Evolutionary conservation across 495 filamentous ascomycete genomes (phyloP).

Genomic region (Aspergillus steynii): DNA sequence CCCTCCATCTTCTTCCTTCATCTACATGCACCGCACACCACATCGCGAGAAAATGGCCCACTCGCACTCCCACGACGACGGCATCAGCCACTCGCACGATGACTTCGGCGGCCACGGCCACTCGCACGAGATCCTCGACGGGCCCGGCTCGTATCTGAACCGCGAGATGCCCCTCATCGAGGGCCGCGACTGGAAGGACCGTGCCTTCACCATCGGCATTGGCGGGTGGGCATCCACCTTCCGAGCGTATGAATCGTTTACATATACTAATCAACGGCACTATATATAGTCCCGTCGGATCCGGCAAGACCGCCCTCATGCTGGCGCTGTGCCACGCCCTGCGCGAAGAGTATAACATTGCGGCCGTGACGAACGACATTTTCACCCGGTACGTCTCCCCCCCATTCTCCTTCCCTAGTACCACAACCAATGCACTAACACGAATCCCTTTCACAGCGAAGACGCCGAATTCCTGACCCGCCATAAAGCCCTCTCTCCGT

Average conservation of each 20-base stretch:
- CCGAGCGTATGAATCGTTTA: background rate
- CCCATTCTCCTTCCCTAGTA: background rate
- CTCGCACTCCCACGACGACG: slow-evolving; percentile 59
- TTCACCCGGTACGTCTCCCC: slow-evolving; percentile 65
- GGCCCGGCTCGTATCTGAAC: slow-evolving; percentile 83
- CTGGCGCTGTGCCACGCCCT: slow-evolving; percentile 81
- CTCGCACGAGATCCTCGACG: slow-evolving; percentile 92
- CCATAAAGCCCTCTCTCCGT: slow-evolving; percentile 76
- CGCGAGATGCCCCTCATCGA: slow-evolving; percentile 94
- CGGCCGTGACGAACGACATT: slow-evolving; percentile 98
- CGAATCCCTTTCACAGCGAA: slow-evolving; percentile 56
- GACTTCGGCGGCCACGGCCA: slow-evolving; percentile 85
- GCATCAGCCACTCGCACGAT: slow-evolving; percentile 60
- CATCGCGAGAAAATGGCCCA: slow-evolving; percentile 33
- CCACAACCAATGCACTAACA: background rate
- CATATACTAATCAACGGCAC: background rate
- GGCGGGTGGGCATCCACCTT: slow-evolving; percentile 71
- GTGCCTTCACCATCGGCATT: slow-evolving; percentile 94
- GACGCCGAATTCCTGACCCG: slow-evolving; percentile 95
- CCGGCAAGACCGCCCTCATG: slow-evolving; percentile 97
- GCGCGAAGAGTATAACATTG: slow-evolving; percentile 75
- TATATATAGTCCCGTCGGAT: slow-evolving; percentile 79
- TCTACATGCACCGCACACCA: background rate
- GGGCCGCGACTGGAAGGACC: slow-evolving; percentile 82
- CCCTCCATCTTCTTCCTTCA: background rate